Base-by-base conservation (phyloP, 1,284 basidiomycete species). In the Moesziomyces globuligerus region DNA sequence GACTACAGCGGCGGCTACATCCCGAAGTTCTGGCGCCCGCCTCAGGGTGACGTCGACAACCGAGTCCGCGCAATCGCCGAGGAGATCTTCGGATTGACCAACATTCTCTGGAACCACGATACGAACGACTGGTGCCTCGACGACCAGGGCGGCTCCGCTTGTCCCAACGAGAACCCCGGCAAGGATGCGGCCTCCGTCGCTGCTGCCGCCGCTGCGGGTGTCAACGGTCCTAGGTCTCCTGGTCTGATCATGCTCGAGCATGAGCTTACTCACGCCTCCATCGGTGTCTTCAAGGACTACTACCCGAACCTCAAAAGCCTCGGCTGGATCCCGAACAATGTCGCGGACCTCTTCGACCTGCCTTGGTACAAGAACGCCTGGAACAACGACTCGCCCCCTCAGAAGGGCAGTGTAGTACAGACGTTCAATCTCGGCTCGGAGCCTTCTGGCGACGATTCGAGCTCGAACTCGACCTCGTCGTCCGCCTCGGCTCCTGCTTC, bases 171-270 rank as follows among this genome's bases (percentile, higher is more conserved):
- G 42, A 46, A 38, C 15, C 72, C 72, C 10, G 75, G 72, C 11
- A 47, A 62, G 36, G 54, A 56, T 20, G 28, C 32, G 9, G 59
- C 61, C 20, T 61, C 64, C 15, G 71, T 76, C 23, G 40, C 73
- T 1, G 51, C 53, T 37, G 53, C 64, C n/a, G 71, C 71, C 15
- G 6, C 53, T 1, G 23, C 48, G 11, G 53, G 62, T 11, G 48
- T 78, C 38, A 15, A 58, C 18, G 57, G 64, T 36, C 42, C 62
- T 20, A 41, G 75, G 54, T 83, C 81, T 10, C 89, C 89, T 9
- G 92, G 92, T 32, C 86, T 93, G 18, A 86, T 93, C 72, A 86
- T 92, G 60, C 86, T 94, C 66, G 90, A 94, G 83, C 93, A 95
- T 83, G 93, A 94, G 82, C 83, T 90, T n/a, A 87, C 85, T 18